Evolutionary conservation across 1,284 basidiomycete species (phyloP).

Genomic region (Spongispora temasekensis): DNA sequence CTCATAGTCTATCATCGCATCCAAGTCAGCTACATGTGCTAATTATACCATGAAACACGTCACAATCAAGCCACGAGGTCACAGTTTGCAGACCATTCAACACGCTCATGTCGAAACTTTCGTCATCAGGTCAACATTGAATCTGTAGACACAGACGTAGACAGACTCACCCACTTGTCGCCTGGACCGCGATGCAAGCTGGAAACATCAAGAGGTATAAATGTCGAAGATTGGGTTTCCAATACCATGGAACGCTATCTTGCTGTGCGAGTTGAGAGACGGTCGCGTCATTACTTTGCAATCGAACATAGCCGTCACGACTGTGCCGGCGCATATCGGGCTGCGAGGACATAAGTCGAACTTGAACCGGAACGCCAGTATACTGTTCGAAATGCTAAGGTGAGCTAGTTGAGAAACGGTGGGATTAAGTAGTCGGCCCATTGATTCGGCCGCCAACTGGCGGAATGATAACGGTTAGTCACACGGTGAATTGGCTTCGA

Average conservation of each 20-base stretch:
- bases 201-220: constrained; percentile 51
- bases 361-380: too few relatives aligned
- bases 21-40: background rate
- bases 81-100: constrained; percentile 22
- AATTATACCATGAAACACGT: background rate
- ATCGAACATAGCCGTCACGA: background rate
- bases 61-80: constrained; percentile 24
- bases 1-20: constrained; percentile 15
- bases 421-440: too few relatives aligned
- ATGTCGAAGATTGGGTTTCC: constrained; percentile 41
- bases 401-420: too few relatives aligned
- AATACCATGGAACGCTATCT: constrained; percentile 57
- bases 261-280: constrained; percentile 47
- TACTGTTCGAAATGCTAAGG: too few relatives aligned
- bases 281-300: constrained; percentile 34
- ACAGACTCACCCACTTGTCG: constrained; percentile 55
- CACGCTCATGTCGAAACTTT: constrained; percentile 21
- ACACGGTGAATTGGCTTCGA: too few relatives aligned
- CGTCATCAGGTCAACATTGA: background rate
- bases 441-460: too few relatives aligned
- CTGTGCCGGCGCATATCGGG: too few relatives aligned
- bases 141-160: constrained; percentile 24
- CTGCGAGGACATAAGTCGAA: too few relatives aligned
- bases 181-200: constrained; percentile 61
- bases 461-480: too few relatives aligned